Base-by-base conservation (phyloP, 2,329 filamentous ascomycete species). In the Aspergillus persii region DNA sequence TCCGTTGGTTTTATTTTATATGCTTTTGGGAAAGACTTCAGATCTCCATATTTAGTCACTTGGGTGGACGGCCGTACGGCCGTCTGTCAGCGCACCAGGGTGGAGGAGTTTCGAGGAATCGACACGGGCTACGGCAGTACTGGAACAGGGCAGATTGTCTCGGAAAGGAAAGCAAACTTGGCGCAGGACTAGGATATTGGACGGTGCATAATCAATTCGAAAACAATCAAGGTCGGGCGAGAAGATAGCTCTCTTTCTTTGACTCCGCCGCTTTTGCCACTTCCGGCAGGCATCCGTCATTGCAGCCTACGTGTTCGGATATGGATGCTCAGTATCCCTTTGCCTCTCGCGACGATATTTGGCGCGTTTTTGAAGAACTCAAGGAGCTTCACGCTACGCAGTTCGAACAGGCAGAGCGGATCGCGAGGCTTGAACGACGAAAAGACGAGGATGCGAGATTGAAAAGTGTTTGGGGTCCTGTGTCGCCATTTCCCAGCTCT, bases 401-500 rank as follows among this genome's bases (percentile, higher is more conserved):
- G 70, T 77, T 81, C 54, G 84, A 87, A 62, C 85, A 88, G 71
- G 77, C 81, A 49, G 85, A 88, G 66, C 81, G 86, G 58, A 79
- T 89, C 62, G 77, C 83, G 58, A 80, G 84, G 59, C 73, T 89
- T 60, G 86, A 89, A 71, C 80, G 85, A 59, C 81, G 83, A 61
- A 83, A 83, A 60, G 85, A 88, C 64, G 85, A 88, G 65, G 85
- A 88, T 75, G 81, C 82, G 57, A 80, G 83, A 64, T 76, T 87
- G 75, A 96, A 94, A 76, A 96, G 90, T 61, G 90, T 96, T 58
- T 99, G 95, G 95, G 86, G 86, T 52, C 89, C 89, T 64, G 79
- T 83, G 51, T 96, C 93, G 57, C 93, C 93, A 15, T 97, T 97
- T 72, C 92, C 94, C n/a, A 89, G 88, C 64, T 86, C 92, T 44